Evolutionary conservation across 2,329 filamentous ascomycete genomes (phyloP).

Genomic region (Gnomoniopsis smithogilvyi): DNA sequence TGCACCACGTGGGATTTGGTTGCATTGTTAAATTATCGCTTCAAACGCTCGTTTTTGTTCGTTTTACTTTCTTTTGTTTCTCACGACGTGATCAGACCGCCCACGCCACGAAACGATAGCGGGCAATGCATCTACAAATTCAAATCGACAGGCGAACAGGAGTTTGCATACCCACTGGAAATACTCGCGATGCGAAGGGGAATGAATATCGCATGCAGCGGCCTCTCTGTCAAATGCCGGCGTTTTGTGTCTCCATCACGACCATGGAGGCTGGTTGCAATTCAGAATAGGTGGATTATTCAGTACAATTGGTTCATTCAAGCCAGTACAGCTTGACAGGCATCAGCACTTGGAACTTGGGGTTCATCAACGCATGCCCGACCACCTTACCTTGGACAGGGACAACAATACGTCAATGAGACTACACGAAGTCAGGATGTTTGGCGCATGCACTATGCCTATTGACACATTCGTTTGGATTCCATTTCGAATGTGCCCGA

Average conservation of each 20-base stretch:
- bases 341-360: neutral
- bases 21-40: neutral
- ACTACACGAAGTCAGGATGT: neutral
- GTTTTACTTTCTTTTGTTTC: slow-evolving; percentile 20
- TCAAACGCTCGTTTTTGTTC: slow-evolving; percentile 15
- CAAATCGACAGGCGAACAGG: slow-evolving; percentile 9
- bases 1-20: neutral
- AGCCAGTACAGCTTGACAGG: neutral
- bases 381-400: neutral
- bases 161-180: neutral
- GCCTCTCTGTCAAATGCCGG: neutral
- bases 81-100: slow-evolving; percentile 11
- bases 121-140: neutral
- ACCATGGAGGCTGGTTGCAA: neutral
- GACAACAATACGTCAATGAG: slow-evolving; percentile 1
- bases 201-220: neutral
- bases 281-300: neutral
- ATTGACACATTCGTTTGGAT: neutral
- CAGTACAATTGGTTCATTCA: neutral
- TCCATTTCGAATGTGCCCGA: neutral
- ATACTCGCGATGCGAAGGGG: neutral
- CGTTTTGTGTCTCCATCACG: neutral
- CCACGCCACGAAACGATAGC: slow-evolving; percentile 3
- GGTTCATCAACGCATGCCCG: neutral
- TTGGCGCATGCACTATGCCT: neutral